A percentile compares a stretch with the other conserved stretches of the same genome.
Evolutionary conservation across 352 stramenopile genomes (phyloP).

Genomic region (Detonula confervacea): DNA sequence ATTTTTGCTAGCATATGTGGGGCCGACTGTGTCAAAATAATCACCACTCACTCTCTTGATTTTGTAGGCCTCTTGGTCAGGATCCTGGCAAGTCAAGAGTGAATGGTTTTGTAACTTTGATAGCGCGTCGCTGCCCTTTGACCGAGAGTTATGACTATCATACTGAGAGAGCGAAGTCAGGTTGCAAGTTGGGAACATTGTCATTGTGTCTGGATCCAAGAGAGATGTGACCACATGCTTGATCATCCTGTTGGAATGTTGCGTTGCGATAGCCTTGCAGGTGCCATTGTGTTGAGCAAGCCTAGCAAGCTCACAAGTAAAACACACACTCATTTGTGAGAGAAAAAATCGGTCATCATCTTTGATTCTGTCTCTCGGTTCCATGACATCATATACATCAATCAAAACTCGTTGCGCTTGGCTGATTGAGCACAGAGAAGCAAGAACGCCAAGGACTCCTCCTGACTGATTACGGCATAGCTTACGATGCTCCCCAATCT

Average conservation of each 20-base stretch:
- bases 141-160: conserved; percentile 29
- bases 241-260: conserved; percentile 27
- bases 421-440: conserved; percentile 31
- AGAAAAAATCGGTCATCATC: conserved; percentile 30
- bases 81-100: conserved; percentile 2
- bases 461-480: conserved; percentile 32
- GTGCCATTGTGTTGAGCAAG: conserved; percentile 10
- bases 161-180: conserved; percentile 9
- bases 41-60: conserved; percentile 19
- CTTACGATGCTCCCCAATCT: conserved; percentile 1
- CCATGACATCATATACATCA: conserved; percentile 17
- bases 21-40: conserved; percentile 28
- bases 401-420: neutral
- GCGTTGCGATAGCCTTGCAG: conserved; percentile 19
- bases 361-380: conserved; percentile 1
- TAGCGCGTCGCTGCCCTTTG: conserved; percentile 24
- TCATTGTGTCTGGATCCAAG: conserved; percentile 43
- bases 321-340: conserved; percentile 24
- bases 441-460: conserved; percentile 34
- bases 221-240: conserved; percentile 12
- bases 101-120: conserved; percentile 13
- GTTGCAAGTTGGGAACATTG: conserved; percentile 36
- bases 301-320: conserved; percentile 40
- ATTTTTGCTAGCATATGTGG: conserved; percentile 31
- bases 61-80: conserved; percentile 31